Percentiles rank a stretch among this genome's conserved stretches.
These are phyloP conservation scores for Rhodotorula taiwanensis DNA, from an alignment of 768 basidiomycete species.

Conservation along the genomic window DNA sequence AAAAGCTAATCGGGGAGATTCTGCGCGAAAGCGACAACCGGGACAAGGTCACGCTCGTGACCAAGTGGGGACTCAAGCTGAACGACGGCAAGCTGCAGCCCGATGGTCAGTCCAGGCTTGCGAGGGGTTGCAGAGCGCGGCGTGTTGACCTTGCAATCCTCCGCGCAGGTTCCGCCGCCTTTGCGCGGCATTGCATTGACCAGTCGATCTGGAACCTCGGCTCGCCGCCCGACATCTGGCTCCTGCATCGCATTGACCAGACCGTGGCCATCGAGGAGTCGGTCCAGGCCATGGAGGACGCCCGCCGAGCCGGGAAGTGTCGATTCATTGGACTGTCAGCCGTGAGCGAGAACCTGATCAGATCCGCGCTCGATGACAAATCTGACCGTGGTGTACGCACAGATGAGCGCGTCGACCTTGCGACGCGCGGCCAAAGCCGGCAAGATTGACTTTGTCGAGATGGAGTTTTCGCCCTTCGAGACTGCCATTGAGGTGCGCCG, in stretches of 20 bases:
- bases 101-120: background rate
- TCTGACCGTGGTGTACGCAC: background rate
- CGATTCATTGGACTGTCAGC: slow-evolving; percentile 59
- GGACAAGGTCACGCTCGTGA: slow-evolving; percentile 1
- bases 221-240: slow-evolving; percentile 6
- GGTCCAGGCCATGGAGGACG: slow-evolving; percentile 47
- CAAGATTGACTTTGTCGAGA: slow-evolving; percentile 57
- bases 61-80: slow-evolving; percentile 12
- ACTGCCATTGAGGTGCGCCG: slow-evolving; percentile 20
- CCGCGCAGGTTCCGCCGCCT: slow-evolving; percentile 2
- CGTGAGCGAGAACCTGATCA: slow-evolving; percentile 45
- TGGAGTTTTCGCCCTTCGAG: slow-evolving; percentile 48
- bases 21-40: slow-evolving; percentile 10
- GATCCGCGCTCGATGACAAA: too few species aligned
- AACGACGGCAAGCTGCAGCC: background rate
- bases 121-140: too few species aligned
- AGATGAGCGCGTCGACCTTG: slow-evolving; percentile 48
- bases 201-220: slow-evolving; percentile 11
- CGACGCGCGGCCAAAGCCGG: slow-evolving; percentile 47
- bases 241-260: slow-evolving; percentile 17
- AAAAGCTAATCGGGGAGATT: slow-evolving; percentile 21
- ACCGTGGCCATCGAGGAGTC: slow-evolving; percentile 27
- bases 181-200: slow-evolving; percentile 3
- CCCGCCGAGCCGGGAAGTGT: slow-evolving; percentile 56
- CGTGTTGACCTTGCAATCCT: background rate